phyloP scores from a whole-genome alignment of 768 basidiomycete genomes.

The Lactifluus piperatus region DNA sequence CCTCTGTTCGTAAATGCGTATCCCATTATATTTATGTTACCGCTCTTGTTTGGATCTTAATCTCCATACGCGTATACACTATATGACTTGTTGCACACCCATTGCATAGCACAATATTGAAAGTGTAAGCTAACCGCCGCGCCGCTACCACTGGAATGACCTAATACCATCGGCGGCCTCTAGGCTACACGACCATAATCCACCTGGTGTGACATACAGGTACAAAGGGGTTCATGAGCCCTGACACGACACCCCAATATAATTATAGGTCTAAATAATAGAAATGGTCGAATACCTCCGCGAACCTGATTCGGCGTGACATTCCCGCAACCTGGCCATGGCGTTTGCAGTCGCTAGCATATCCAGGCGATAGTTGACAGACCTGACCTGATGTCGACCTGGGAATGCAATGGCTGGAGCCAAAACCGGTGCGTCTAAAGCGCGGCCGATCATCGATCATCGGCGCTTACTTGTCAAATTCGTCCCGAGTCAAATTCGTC shows the following conservation, averaged over 20 bases:
- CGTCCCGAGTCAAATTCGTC: constrained; percentile 6
- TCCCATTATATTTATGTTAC: background rate
- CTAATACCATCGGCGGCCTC: too few relatives aligned
- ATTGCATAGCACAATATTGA: background rate
- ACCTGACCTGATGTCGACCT: too few relatives aligned
- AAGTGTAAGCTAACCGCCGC: background rate
- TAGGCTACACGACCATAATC: too few relatives aligned
- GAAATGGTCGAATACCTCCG: background rate
- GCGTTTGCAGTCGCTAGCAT: background rate
- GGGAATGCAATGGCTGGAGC: too few relatives aligned
- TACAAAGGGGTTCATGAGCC: background rate
- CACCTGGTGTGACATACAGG: background rate
- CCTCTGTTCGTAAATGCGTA: background rate
- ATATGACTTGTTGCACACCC: background rate
- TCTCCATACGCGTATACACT: background rate
- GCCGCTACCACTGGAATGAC: too few relatives aligned
- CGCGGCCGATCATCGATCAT: too few relatives aligned
- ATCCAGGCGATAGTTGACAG: background rate
- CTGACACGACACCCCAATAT: background rate
- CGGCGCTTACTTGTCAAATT: too few relatives aligned
- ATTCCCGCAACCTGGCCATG: background rate
- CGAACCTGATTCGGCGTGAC: background rate
- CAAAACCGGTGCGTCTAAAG: too few relatives aligned
- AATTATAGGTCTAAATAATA: background rate
- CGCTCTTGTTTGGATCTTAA: background rate